Evolutionary conservation across 148 eudicot species (phyloP), one percentile per base, ranked within the genome.

Genomic region (Arctostaphylos glauca): DNA sequence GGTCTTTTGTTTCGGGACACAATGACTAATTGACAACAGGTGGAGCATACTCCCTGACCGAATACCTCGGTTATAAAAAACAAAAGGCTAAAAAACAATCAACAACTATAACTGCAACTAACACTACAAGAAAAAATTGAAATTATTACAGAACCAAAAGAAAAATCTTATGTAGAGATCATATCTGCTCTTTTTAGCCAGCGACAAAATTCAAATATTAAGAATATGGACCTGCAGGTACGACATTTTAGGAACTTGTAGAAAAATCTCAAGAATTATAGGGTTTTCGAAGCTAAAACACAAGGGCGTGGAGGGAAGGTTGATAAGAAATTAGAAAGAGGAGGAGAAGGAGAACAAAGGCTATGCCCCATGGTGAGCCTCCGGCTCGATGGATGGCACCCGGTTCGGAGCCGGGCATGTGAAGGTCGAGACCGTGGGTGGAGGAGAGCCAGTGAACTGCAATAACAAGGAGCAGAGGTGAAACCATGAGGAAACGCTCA

Each of bases 321-420:
- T 81, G 81, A 80, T 66, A 85, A 21, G 56, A 68, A 2, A 88
- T 83, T 19, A 85, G 84, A 77, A 88, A 18, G 73, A 80, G 83
- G 5, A 83, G 78, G 54, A 81, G 50, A 52, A 87, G 52, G 25
- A 88, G 79, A 23, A 88, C 66, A 74, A 83, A 31, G 6, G 86
- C 86, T 23, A 88, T 72, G 54, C 90, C 90, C 90, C 90, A 88
- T 12, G 90, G 86, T 3, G 90, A 88, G 4, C 84, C 87, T 1
- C 90, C 87, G 43, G 87, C 87, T 6, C 89, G 79, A 67, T 85
- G 86, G 77, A 85, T 83, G 67, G 80, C 90, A 50, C 31, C 80
- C 14, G 86, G 82, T 74, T 71, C 84, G n/a, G 86, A 64, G 8
- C 87, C 89, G 0, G 84, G 87, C 52, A 88, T n/a, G 70, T 58